These are phyloP conservation scores for Apium graveolens DNA, from an alignment of 129 eudicot species.

Conservation along the genomic window DNA sequence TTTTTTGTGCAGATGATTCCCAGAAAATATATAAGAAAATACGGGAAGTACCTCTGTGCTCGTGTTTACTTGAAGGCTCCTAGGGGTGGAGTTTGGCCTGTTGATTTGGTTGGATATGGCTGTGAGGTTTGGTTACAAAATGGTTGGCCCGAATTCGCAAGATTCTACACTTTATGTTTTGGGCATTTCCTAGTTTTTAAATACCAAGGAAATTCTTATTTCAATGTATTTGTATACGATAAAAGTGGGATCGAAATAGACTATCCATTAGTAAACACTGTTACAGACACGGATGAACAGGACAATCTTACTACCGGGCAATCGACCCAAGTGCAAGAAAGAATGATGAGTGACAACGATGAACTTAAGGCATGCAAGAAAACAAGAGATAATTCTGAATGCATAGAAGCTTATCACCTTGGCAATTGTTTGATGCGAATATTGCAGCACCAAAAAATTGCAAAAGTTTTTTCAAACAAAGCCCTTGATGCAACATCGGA, in stretches of 20 bases:
- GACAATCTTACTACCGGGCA: not conserved
- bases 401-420: no score
- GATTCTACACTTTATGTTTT: not conserved
- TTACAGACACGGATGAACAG: not conserved
- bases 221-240: conserved; percentile 15
- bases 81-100: conserved; percentile 5
- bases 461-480: no score
- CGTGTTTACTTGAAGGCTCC: conserved; percentile 10
- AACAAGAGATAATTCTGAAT: no score
- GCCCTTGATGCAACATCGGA: no score
- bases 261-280: not conserved
- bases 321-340: not conserved
- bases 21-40: not conserved
- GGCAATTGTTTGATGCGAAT: no score
- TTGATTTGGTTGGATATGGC: not conserved
- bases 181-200: conserved; percentile 15
- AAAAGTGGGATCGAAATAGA: conserved; percentile 20
- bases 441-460: no score
- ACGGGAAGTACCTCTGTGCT: not conserved
- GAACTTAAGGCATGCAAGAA: no score
- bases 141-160: conserved; percentile 15
- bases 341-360: no score
- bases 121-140: conserved; percentile 11
- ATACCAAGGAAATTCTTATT: not conserved
- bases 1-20: not conserved